Evolutionary conservation across 768 basidiomycete species (phyloP).

Genomic region (Hypholoma sublateritium): DNA sequence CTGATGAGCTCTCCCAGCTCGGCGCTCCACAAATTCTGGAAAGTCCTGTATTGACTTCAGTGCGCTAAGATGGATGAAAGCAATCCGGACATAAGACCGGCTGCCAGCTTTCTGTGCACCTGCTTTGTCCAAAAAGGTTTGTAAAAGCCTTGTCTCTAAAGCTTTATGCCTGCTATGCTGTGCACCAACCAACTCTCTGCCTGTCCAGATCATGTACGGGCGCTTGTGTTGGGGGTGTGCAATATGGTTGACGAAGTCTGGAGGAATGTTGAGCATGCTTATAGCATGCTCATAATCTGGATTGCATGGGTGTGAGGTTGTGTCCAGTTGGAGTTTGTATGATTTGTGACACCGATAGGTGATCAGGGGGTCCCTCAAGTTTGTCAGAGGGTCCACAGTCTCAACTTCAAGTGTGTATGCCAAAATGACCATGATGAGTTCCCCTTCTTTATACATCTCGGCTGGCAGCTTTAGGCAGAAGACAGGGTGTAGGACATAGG

Average conservation of each 20-base stretch:
- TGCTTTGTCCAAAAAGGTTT: slow-evolving; percentile 42
- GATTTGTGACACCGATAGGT: background rate
- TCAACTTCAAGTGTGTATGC: slow-evolving; percentile 43
- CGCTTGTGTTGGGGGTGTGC: background rate
- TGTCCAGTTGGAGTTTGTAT: background rate
- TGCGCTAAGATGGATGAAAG: slow-evolving; percentile 70
- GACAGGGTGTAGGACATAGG: slow-evolving; percentile 24
- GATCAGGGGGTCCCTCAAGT: background rate
- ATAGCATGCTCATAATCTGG: background rate
- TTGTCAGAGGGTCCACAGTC: slow-evolving; percentile 23
- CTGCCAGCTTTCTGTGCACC: slow-evolving; percentile 36
- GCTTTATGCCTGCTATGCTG: background rate
- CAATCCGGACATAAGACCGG: slow-evolving; percentile 39
- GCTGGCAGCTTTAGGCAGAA: slow-evolving; percentile 27
- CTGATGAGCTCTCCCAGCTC: slow-evolving; percentile 37
- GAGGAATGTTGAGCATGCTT: background rate
- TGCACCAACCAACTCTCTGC: background rate
- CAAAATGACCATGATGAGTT: slow-evolving; percentile 45
- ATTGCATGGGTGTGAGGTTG: background rate
- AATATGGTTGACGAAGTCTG: background rate
- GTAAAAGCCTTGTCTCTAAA: slow-evolving; percentile 43
- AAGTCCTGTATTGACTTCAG: slow-evolving; percentile 48
- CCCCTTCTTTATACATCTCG: slow-evolving; percentile 37
- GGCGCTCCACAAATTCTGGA: slow-evolving; percentile 47
- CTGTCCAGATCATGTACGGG: slow-evolving; percentile 17